Percentiles rank a stretch among this genome's conserved stretches.
phyloP scores from a whole-genome alignment of 2,329 filamentous ascomycete species.

The Hypoxylon sp. region DNA sequence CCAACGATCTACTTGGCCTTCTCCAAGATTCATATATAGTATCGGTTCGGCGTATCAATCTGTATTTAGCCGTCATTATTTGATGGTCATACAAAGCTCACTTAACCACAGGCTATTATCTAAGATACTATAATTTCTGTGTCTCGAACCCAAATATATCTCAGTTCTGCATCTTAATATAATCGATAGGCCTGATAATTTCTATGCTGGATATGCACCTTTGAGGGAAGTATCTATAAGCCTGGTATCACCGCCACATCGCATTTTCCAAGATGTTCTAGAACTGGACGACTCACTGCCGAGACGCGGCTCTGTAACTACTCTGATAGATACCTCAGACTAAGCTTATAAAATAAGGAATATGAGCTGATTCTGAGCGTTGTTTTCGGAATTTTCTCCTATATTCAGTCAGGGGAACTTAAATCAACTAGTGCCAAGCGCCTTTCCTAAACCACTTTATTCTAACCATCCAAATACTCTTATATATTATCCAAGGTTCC shows the following conservation, averaged over 20 bases:
- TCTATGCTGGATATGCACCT: not conserved
- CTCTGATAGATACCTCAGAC: not conserved
- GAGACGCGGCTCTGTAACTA: not conserved
- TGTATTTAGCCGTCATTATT: slow-evolving; percentile 37
- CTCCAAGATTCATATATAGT: slow-evolving; percentile 13
- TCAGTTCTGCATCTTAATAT: slow-evolving; percentile 7
- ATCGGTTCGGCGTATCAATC: not conserved
- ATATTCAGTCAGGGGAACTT: not conserved
- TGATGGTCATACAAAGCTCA: slow-evolving; percentile 9
- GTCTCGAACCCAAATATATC: slow-evolving; percentile 22
- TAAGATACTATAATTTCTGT: slow-evolving; percentile 24
- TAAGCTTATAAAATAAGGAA: not conserved
- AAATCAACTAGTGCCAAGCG: not conserved
- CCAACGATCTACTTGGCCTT: slow-evolving; percentile 4
- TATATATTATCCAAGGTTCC: no score
- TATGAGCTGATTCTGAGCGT: not conserved
- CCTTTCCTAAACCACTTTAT: no score
- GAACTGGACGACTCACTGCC: not conserved
- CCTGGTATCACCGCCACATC: slow-evolving; percentile 2
- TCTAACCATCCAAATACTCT: no score
- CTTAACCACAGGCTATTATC: slow-evolving; percentile 40
- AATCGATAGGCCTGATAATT: slow-evolving; percentile 14
- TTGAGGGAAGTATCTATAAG: not conserved
- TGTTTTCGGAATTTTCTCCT: not conserved
- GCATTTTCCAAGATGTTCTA: slow-evolving; percentile 4